These are phyloP conservation scores for Trichoderma asperelloides DNA, from an alignment of 495 filamentous ascomycete genomes.

Conservation along the genomic window DNA sequence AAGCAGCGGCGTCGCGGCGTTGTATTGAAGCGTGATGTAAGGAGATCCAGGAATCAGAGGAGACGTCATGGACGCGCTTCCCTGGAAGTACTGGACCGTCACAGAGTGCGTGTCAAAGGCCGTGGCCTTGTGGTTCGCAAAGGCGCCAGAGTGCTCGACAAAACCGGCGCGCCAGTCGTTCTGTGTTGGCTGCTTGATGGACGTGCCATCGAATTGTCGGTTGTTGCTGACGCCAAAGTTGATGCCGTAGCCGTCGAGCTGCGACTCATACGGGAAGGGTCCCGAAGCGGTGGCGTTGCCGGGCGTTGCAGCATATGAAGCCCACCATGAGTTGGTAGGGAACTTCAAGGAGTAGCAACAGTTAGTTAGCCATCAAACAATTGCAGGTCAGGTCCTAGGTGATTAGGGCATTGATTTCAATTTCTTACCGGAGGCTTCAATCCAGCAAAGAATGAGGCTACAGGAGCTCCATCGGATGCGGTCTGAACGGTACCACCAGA, in stretches of 20 bases:
- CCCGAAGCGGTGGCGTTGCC: constrained; percentile 10
- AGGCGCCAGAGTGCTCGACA: constrained; percentile 10
- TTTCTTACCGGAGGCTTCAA: constrained; percentile 12
- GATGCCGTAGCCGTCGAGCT: constrained; percentile 12
- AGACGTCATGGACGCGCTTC: constrained; percentile 8
- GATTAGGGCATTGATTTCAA: no score
- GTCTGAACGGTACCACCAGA: not conserved
- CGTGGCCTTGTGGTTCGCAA: constrained; percentile 14
- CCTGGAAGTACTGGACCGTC: constrained; percentile 15
- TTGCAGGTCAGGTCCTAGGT: not conserved
- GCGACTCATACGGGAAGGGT: constrained; percentile 11
- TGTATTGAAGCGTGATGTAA: constrained; percentile 11
- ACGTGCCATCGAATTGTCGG: constrained; percentile 11
- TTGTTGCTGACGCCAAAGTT: constrained; percentile 12
- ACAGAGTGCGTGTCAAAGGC: constrained; percentile 12
- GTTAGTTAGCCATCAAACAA: no score
- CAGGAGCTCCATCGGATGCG: constrained; percentile 1
- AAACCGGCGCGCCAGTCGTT: constrained; percentile 12
- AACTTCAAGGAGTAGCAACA: constrained; percentile 3
- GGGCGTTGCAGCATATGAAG: constrained; percentile 10
- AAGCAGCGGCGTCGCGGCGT: constrained; percentile 10
- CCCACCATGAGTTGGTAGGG: constrained; percentile 13
- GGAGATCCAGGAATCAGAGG: constrained; percentile 10
- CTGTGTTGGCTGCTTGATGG: constrained; percentile 14
- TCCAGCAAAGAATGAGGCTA: constrained; percentile 13